Evolutionary conservation across 176 grass and related monocot genomes (phyloP).

Genomic region (Avena atlantica): DNA sequence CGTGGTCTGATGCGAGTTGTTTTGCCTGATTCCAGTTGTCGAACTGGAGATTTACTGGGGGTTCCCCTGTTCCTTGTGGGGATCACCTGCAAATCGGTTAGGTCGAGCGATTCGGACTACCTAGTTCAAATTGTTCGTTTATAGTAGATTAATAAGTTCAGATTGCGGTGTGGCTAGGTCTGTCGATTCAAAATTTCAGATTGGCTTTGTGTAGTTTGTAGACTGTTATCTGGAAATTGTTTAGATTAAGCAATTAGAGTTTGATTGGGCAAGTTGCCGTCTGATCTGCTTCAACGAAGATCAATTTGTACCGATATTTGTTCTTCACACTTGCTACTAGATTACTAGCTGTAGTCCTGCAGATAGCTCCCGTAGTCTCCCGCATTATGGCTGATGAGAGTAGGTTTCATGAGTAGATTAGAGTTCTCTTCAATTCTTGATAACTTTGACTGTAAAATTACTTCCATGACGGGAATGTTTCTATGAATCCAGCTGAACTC

Average conservation of each 20-base stretch:
- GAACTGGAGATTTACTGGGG: not conserved
- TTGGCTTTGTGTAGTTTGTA: not conserved
- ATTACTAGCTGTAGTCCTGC: not conserved
- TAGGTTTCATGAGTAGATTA: not conserved
- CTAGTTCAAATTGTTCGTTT: not conserved
- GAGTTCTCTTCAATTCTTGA: not conserved
- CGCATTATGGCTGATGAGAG: not conserved
- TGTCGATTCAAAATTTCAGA: conserved; percentile 10
- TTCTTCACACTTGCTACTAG: not conserved
- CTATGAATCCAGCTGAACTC: conserved; percentile 66
- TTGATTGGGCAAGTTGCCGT: not conserved
- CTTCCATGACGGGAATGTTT: not conserved
- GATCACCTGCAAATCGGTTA: not conserved
- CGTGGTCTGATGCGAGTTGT: not conserved
- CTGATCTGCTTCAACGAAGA: not conserved
- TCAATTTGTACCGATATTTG: not conserved
- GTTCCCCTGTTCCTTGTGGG: not conserved
- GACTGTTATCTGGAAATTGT: too few species aligned
- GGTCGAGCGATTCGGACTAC: not conserved
- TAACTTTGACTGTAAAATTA: not conserved
- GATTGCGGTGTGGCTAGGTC: not conserved
- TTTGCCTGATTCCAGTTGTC: not conserved
- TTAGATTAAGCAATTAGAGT: not conserved
- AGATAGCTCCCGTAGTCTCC: not conserved
- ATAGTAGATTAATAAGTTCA: not conserved